Evolutionary conservation across 805 yeast species (phyloP), one percentile per base, ranked within the genome.

Genomic region (Huiozyma naganishii): DNA sequence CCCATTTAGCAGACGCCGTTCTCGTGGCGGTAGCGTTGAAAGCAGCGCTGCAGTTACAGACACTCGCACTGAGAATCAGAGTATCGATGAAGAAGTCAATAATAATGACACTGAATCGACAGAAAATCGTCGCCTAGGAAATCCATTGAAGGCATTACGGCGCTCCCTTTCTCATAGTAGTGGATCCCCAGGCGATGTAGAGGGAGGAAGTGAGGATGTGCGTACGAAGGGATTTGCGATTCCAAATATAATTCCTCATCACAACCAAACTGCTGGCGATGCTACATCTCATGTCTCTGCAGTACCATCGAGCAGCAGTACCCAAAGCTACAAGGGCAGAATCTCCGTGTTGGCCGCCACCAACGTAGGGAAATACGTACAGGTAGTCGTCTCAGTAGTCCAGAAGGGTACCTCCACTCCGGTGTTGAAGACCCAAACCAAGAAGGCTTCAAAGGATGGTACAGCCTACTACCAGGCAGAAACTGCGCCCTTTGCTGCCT

Each of bases 401-500:
- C 68, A 64, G 36, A 59, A 64, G 66, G 71, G 68, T 11, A 61
- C 62, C 38, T 54, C 66, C 36, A 81, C 76, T 55, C 83, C 74
- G 38, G 55, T 90, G 34, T 74, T 70, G 66, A 81, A 77, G 59
- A 80, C 95, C 1, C 77, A 79, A 61, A 58, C 71, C 17, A 58
- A 66, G 43, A 84, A 83, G 53, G 63, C 73, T 10, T 59, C 62
- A 38, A 63, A 65, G 7, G 65, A 66, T 6, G 80, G 79, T 1
- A 44, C 54, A 1, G 67, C 69, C 40, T 66, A 60, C 44, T 80
- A 82, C 77, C 71, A 77, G 46, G 47, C 33, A 7, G 95, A 86
- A 56, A 68, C 78, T 17, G 68, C 73, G 47, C 70, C 79, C 5
- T 83, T 89, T 67, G 78, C 74, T 54, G 80, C 90, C 5, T 69